phyloP scores from a whole-genome alignment of 1,139 yeast species.

The Candida frijolesensis region DNA sequence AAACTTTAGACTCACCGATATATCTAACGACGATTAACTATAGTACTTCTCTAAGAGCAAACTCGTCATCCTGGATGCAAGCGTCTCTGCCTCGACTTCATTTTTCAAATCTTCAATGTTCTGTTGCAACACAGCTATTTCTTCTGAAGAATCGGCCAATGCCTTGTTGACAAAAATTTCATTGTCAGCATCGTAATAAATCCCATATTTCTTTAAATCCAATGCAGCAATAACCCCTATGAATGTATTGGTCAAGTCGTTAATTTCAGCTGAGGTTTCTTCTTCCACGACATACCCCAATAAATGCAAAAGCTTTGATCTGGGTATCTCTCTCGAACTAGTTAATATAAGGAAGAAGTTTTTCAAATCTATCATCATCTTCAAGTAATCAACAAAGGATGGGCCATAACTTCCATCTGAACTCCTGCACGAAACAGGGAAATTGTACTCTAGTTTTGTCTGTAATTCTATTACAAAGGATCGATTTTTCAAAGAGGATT shows the following conservation, averaged over 20 bases:
- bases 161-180: conserved; percentile 26
- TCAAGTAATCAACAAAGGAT: conserved; percentile 25
- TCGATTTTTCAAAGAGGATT: conserved; percentile 13
- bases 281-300: conserved; percentile 26
- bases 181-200: conserved; percentile 27
- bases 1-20: not conserved
- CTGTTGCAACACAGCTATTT: conserved; percentile 12
- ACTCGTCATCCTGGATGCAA: conserved; percentile 31
- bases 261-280: conserved; percentile 12
- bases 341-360: conserved; percentile 31
- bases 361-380: conserved; percentile 32
- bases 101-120: conserved; percentile 25
- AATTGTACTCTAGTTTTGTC: conserved; percentile 23
- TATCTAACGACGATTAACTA: conserved; percentile 9
- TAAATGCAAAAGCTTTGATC: conserved; percentile 23
- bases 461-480: conserved; percentile 16
- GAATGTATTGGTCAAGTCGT: conserved; percentile 20
- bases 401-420: conserved; percentile 8
- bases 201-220: conserved; percentile 30
- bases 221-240: conserved; percentile 27
- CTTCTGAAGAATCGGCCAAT: conserved; percentile 10
- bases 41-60: conserved; percentile 28
- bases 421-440: conserved; percentile 22
- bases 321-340: conserved; percentile 24
- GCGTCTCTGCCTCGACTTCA: conserved; percentile 26